Evolutionary conservation across 768 basidiomycete species (phyloP).

Genomic region (Pulveroboletus sp.): DNA sequence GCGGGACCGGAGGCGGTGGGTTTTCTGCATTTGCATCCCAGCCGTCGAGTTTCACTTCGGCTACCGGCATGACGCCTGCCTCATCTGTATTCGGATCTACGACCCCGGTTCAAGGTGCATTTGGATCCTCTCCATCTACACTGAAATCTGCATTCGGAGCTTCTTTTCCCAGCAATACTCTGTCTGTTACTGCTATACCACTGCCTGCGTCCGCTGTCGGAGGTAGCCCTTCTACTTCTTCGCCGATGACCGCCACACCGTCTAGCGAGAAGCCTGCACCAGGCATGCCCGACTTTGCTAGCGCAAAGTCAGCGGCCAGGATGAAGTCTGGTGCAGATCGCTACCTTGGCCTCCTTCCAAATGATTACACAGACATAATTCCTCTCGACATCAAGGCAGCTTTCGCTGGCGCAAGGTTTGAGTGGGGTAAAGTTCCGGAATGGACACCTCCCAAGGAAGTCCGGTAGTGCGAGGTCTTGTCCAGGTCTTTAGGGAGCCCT

Average conservation of each 20-base stretch:
- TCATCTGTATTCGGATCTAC: slow-evolving; percentile 22
- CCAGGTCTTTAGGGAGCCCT: neutral
- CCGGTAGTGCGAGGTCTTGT: slow-evolving; percentile 31
- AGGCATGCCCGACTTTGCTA: slow-evolving; percentile 32
- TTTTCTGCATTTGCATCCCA: slow-evolving; percentile 52
- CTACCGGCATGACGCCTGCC: slow-evolving; percentile 4
- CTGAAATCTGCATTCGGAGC: slow-evolving; percentile 28
- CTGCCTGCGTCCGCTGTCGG: slow-evolving; percentile 21
- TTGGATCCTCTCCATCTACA: slow-evolving; percentile 6
- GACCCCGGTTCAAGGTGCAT: slow-evolving; percentile 18
- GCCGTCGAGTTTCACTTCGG: slow-evolving; percentile 38
- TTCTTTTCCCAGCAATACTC: slow-evolving; percentile 12
- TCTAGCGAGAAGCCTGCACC: slow-evolving; percentile 19
- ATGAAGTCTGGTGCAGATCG: slow-evolving; percentile 46
- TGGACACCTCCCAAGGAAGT: slow-evolving; percentile 66
- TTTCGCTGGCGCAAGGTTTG: slow-evolving; percentile 54
- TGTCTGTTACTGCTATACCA: slow-evolving; percentile 15
- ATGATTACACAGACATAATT: slow-evolving; percentile 52
- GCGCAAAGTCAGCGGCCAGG: slow-evolving; percentile 29
- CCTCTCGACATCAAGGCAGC: slow-evolving; percentile 48
- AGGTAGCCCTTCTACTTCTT: slow-evolving; percentile 23
- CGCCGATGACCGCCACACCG: slow-evolving; percentile 22
- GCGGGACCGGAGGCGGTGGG: slow-evolving; percentile 37
- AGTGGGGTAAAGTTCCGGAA: slow-evolving; percentile 67
- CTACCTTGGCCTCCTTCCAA: slow-evolving; percentile 53